Base-by-base conservation (phyloP, 2,329 filamentous ascomycete species). In the Periconia digitata region DNA sequence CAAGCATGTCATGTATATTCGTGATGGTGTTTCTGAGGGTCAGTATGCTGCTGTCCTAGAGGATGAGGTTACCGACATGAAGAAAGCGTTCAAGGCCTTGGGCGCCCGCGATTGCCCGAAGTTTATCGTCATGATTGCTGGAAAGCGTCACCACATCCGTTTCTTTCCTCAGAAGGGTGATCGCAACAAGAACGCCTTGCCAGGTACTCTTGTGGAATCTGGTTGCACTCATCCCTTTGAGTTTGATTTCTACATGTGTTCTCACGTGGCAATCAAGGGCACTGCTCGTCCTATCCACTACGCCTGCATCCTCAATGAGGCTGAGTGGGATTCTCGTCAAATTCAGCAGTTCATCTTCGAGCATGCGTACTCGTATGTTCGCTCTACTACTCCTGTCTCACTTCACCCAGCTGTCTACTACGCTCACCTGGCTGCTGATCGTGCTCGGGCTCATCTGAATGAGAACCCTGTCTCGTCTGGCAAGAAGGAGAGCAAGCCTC, bases 261-360 rank as follows among this genome's bases (percentile, higher is more conserved):
- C 85, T 0, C 86, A 90, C 57, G 78, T 82, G 12, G 94, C 94
- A 0, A 91, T 99, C 56, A 94, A 99, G 72, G 94, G 94, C 20
- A 99, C 94, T 0, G 87, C 94, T 16, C 85, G 94, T 1, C 94
- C 94, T 0, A 90, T 95, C 0, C 90, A 95, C 62, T 99, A 99
- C 70, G 87, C 92, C 53, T 87, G 96, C 13, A 84, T 99, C 18
- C 67, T 87, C 40, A 94, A 99, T 65, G 91, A 97, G 69, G 83
- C 86, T 44, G 76, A 80, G 1, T 80, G 89, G 61, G 70, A 78
- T 1, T 78, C 86, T 0, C 84, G 89, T 36, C 79, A 86, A 2
- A 77, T 99, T 0, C 89, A 96, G 63, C 85, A 86, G 47, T 87
- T 97, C 82, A 87, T 97, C 18, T 97, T 97, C 62, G 87, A 96